phyloP scores from a whole-genome alignment of 1,284 basidiomycete genomes.

The Cryptococcus sp. region DNA sequence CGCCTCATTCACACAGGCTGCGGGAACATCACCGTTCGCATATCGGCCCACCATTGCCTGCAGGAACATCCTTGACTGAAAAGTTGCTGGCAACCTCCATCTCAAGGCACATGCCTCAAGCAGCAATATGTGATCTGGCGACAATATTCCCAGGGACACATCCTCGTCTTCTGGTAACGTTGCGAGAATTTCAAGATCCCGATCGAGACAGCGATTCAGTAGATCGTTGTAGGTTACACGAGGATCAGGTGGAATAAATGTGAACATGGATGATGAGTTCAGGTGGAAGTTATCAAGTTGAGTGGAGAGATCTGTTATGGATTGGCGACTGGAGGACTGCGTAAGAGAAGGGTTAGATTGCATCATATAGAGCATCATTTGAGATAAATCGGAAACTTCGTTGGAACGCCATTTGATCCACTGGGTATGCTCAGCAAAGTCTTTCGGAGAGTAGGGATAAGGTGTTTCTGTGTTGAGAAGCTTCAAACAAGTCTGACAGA shows the following conservation, averaged over 20 bases:
- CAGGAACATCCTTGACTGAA: conserved; percentile 75
- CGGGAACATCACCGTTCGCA: conserved; percentile 83
- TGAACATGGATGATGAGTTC: conserved; percentile 23
- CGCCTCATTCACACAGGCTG: conserved; percentile 92
- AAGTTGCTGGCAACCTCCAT: conserved; percentile 77
- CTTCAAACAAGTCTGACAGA: conserved; percentile 74
- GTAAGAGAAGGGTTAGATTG: conserved; percentile 82
- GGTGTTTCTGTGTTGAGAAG: conserved; percentile 79
- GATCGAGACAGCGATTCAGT: conserved; percentile 75
- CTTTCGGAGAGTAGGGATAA: conserved; percentile 80
- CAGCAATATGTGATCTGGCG: conserved; percentile 71
- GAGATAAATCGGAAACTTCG: conserved; percentile 81
- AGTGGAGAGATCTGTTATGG: conserved; percentile 44
- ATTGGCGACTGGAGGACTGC: conserved; percentile 54
- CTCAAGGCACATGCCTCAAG: conserved; percentile 81
- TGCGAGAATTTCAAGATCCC: conserved; percentile 85
- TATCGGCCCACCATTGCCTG: conserved; percentile 84
- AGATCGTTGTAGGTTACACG: conserved; percentile 78
- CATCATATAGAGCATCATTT: conserved; percentile 84
- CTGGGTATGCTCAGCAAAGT: conserved; percentile 75
- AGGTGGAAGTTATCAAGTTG: conserved; percentile 25
- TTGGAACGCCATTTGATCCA: conserved; percentile 79
- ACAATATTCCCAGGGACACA: conserved; percentile 91
- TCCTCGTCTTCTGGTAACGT: conserved; percentile 92
- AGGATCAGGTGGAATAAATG: conserved; percentile 87